Conservation (phyloP, 306 rosid species). For the Begonia peltatifolia region DNA sequence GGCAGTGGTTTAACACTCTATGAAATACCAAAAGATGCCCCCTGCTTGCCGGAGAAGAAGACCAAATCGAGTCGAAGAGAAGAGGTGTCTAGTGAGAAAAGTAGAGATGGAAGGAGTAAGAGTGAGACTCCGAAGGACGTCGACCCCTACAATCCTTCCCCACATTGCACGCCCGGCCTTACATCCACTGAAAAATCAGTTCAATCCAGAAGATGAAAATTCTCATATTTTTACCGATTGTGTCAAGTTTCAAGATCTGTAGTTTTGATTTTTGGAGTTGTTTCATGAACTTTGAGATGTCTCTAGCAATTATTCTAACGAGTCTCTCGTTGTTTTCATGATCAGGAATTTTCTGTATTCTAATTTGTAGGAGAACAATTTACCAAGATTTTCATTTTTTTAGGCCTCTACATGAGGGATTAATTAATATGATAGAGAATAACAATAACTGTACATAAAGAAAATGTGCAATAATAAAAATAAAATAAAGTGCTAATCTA, state of each 20-base stretch:
- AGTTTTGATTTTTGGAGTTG: too few species aligned
- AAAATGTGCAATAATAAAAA: too few species aligned
- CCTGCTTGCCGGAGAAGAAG: not conserved
- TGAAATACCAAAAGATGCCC: not conserved
- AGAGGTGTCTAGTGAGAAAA: not conserved
- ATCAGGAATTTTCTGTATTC: too few species aligned
- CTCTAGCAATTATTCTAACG: too few species aligned
- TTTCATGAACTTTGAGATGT: too few species aligned
- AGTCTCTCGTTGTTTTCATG: too few species aligned
- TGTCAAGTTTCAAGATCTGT: not conserved
- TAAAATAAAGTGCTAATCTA: too few species aligned
- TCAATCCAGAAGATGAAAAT: not conserved
- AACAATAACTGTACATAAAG: too few species aligned
- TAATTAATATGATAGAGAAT: too few species aligned
- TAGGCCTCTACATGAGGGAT: too few species aligned
- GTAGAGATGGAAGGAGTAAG: not conserved
- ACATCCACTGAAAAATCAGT: not conserved
- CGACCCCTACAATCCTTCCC: not conserved
- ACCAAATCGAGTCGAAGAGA: not conserved
- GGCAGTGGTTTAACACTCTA: constrained; percentile 32
- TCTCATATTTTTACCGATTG: not conserved
- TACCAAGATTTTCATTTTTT: too few species aligned
- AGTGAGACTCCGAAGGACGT: constrained; percentile 4
- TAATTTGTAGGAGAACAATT: too few species aligned
- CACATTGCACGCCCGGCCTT: not conserved